Base-by-base conservation (phyloP, 225 moss, liverwort and hornwort species). In the Takakia lepidozioides region DNA sequence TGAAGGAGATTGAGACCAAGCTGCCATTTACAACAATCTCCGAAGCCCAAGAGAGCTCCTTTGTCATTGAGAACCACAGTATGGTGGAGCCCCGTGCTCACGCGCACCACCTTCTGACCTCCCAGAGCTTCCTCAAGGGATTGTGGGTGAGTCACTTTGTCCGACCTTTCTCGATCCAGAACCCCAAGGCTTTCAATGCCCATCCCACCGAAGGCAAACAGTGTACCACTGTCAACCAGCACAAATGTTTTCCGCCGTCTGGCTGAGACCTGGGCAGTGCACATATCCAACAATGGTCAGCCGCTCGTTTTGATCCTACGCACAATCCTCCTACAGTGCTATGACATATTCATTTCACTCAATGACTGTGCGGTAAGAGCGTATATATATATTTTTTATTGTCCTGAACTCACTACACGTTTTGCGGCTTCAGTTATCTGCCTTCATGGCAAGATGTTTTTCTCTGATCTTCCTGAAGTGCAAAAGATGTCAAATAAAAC, bases 151-250 rank as follows among this genome's bases (percentile, higher is more conserved):
- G 66, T 25, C 19, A 86, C 84, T 70, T 89, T 95, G 34, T 86
- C 78, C 0, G 81, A 72, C 3, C 49, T 43, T 8, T 59, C 65
- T 49, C 58, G 65, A 20, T 64, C 60, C 41, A 56, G 60, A 14
- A 81, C 59, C 38, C 89, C 93, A 34, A 86, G 41, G 41, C 78
- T 76, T 25, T 51, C 58, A 20, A 57, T 72, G 3, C 73, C 81
- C 60, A 75, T 63, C 93, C 93, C 89, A n/a, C 93, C 89, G 43
- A 82, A 88, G 13, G 77, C 73, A 57, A 73, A 81, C 10, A 88
- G 64, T 5, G 61, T 53, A 29, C 86, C 83, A 18, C 61, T 61
- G 60, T 93, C 88, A 1, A 56, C 52, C 1, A 90, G 55, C 28
- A 90, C 89, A 25, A 89, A 86, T 1, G 89, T 86, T 52, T 87